Evolutionary conservation across 192 early-diverging fungal genomes (phyloP).

Genomic region (Entomortierella parvispora): DNA sequence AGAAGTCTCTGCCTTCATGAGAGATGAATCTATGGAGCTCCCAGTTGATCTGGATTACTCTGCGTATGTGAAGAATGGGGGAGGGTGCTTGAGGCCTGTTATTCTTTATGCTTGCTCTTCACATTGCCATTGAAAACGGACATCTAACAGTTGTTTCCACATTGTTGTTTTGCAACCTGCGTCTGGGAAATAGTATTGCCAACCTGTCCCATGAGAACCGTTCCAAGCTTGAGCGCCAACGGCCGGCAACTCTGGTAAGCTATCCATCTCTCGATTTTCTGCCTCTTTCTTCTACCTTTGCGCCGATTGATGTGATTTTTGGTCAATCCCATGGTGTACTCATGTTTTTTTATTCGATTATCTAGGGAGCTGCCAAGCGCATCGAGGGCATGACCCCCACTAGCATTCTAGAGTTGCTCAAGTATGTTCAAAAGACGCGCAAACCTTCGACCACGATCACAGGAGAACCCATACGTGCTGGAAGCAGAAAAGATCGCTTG

Average conservation of each 20-base stretch:
- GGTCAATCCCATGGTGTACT: background rate
- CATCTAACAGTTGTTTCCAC: too few species aligned
- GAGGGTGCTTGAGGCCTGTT: too few species aligned
- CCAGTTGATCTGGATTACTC: conserved; percentile 73
- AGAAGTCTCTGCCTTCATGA: conserved; percentile 70
- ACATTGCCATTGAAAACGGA: too few species aligned
- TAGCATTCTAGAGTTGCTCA: conserved; percentile 74
- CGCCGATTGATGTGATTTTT: background rate
- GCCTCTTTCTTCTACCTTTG: conserved; percentile 21
- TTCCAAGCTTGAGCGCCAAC: conserved; percentile 59
- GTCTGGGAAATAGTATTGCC: conserved; percentile 60
- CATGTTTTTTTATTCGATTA: background rate
- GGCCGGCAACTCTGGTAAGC: conserved; percentile 67
- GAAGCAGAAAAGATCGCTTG: conserved; percentile 34
- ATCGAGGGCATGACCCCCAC: conserved; percentile 85
- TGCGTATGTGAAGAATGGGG: conserved; percentile 38
- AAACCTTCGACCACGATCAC: conserved; percentile 27
- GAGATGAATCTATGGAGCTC: conserved; percentile 73
- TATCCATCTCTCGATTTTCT: background rate
- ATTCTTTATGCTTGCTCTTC: too few species aligned
- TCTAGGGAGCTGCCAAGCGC: conserved; percentile 77
- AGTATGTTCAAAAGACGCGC: conserved; percentile 59
- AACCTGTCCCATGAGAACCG: conserved; percentile 68
- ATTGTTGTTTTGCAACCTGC: too few species aligned
- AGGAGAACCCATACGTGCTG: conserved; percentile 19